Evolutionary conservation across 805 yeast species (phyloP).

Genomic region (Wickerhamiella kazuoi): DNA sequence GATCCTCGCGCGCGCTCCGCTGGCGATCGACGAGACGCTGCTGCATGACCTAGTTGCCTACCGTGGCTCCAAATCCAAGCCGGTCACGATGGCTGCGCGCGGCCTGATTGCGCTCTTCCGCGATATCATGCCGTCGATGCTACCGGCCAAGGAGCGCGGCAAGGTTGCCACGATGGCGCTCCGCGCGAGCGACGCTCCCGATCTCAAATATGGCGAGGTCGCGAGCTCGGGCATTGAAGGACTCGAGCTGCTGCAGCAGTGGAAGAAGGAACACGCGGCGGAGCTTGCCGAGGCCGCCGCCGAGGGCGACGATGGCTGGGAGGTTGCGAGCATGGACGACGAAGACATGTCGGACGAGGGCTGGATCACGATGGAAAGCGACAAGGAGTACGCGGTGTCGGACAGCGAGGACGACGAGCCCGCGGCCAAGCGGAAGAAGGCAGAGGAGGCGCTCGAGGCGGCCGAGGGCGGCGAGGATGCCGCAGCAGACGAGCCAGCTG

Average conservation of each 20-base stretch:
- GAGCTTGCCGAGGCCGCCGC: slow-evolving; percentile 41
- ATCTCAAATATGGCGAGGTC: slow-evolving; percentile 28
- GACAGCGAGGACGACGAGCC: slow-evolving; percentile 14
- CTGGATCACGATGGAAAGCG: slow-evolving; percentile 78
- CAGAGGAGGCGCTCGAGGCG: slow-evolving; percentile 15
- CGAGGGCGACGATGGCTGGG: slow-evolving; percentile 47
- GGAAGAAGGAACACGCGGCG: slow-evolving; percentile 51
- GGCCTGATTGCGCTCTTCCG: slow-evolving; percentile 71
- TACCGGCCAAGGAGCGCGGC: slow-evolving; percentile 79
- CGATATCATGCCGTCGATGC: slow-evolving; percentile 94
- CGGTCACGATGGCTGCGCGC: slow-evolving; percentile 89
- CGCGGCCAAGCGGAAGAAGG: slow-evolving; percentile 12
- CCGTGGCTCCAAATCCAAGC: slow-evolving; percentile 82
- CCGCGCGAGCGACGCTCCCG: slow-evolving; percentile 39
- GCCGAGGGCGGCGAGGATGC: slow-evolving; percentile 21
- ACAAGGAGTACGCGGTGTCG: slow-evolving; percentile 23
- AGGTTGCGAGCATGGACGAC: slow-evolving; percentile 31
- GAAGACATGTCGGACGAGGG: slow-evolving; percentile 30
- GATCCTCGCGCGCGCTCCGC: slow-evolving; percentile 79
- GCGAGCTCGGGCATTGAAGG: slow-evolving; percentile 71
- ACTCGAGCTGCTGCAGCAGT: slow-evolving; percentile 69
- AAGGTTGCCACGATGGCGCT: slow-evolving; percentile 74
- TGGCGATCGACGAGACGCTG: slow-evolving; percentile 76
- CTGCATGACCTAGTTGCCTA: slow-evolving; percentile 81
- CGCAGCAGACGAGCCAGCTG: slow-evolving; percentile 7